phyloP scores from a whole-genome alignment of 768 basidiomycete species.

The Solioccasus polychromus region DNA sequence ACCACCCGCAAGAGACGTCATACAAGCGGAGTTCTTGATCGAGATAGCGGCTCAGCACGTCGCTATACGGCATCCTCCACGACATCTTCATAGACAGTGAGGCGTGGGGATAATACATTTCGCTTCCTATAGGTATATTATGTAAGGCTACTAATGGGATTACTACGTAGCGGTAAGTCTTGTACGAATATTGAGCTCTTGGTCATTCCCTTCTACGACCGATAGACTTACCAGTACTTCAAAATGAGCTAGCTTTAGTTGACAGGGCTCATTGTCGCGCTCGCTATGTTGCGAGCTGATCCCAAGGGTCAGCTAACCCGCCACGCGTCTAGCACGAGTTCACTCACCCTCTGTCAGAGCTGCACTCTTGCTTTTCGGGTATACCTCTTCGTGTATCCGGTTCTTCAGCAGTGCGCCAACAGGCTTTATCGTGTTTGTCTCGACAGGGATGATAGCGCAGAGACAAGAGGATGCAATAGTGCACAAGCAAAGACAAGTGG shows the following conservation, averaged over 20 bases:
- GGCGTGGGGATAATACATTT: too few species aligned
- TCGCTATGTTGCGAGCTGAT: too few species aligned
- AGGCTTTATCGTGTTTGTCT: background rate
- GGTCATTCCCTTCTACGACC: too few species aligned
- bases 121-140: too few species aligned
- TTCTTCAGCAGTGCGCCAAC: constrained; percentile 17
- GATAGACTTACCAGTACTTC: too few species aligned
- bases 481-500: constrained; percentile 13
- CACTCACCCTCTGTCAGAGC: constrained; percentile 6
- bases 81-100: too few species aligned
- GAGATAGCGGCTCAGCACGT: background rate
- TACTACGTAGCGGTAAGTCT: background rate
- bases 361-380: constrained; percentile 8
- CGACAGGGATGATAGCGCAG: constrained; percentile 10
- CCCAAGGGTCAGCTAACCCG: constrained; percentile 6
- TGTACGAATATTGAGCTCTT: too few species aligned
- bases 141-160: background rate
- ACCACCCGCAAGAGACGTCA: constrained; percentile 10
- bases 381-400: constrained; percentile 20
- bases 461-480: constrained; percentile 14
- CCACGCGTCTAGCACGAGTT: background rate
- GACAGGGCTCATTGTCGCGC: too few species aligned
- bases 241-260: too few species aligned
- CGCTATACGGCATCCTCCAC: too few species aligned
- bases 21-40: background rate